Evolutionary conservation across 1,284 basidiomycete genomes (phyloP), one percentile per base, ranked within the genome.

Genomic region (Baeospora myosura): DNA sequence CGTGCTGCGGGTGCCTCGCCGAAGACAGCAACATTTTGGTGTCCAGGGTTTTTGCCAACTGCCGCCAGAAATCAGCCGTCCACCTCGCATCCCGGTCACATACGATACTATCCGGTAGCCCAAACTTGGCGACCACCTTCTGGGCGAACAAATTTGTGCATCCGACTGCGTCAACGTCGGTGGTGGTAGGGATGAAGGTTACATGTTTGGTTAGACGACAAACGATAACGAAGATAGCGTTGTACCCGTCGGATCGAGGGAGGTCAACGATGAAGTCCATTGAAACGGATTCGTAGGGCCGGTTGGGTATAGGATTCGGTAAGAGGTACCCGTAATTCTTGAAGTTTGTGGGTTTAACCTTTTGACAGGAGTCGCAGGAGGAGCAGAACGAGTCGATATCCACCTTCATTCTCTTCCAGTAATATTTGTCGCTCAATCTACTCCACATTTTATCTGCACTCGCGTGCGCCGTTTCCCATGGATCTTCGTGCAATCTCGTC

Each of bases 231-330:
- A 29, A n/a, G 26, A 29, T 29, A 29, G 8, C n/a, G 26, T 29
- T n/a, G n/a, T 29, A n/a, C n/a, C 26, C 26, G 8, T 29, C 26
- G 8, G n/a, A 29, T n/a, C 8, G 8, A n/a, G 26, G 26, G 8
- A 29, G 26, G n/a, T 29, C 26, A 29, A 29, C 26, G n/a, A 29
- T 29, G n/a, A 29, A 29, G n/a, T 29, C 26, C 26, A 29, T 29
- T 29, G 26, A 29, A 8, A 29, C 26, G 26, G n/a, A 8, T 29
- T 29, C 26, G 26, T 8, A 29, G n/a, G 26, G 26, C 8, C 26
- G n/a, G 26, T 29, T 29, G n/a, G 26, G 26, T 29, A 29, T 29
- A 8, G 26, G 26, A n/a, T 8, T 29, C 8, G 26, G n/a, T 29
- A 8, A 8, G 8, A 29, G 26, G 8, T 8, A 29, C n/a, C 26